Evolutionary conservation across 768 basidiomycete species (phyloP).

Genomic region (Trametes cubensis): DNA sequence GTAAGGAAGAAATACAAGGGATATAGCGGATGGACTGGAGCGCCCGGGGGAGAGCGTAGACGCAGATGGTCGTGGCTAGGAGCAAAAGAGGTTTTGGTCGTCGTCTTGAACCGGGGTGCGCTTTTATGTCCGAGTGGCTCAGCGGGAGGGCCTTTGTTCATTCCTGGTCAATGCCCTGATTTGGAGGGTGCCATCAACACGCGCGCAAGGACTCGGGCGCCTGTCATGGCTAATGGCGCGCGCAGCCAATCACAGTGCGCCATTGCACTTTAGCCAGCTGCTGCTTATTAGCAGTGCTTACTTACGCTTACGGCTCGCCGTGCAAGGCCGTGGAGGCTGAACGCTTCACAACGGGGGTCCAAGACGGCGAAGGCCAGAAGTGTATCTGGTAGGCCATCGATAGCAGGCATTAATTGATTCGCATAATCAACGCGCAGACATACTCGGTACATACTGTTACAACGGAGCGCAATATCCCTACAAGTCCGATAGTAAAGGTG

Average conservation of each 20-base stretch:
- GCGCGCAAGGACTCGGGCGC: not conserved
- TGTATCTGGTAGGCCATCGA: not conserved
- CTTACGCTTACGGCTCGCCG: no score
- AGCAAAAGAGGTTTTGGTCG: not conserved
- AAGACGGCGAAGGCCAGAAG: not conserved
- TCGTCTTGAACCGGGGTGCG: not conserved
- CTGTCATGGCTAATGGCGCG: not conserved
- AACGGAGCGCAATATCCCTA: not conserved
- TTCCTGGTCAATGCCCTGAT: slow-evolving; percentile 7
- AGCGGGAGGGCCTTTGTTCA: slow-evolving; percentile 4
- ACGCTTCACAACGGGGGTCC: no score
- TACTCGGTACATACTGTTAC: slow-evolving; percentile 17
- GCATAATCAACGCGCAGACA: slow-evolving; percentile 6
- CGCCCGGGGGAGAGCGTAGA: not conserved
- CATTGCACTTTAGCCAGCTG: no score
- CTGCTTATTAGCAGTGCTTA: no score
- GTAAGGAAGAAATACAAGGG: not conserved
- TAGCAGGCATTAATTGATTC: slow-evolving; percentile 2
- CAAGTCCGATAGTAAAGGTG: not conserved
- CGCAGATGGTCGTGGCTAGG: not conserved
- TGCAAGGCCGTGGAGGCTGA: no score
- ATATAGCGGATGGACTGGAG: not conserved
- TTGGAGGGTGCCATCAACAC: not conserved
- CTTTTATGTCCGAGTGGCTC: slow-evolving; percentile 10
- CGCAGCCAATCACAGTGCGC: no score